Conservation (phyloP, 306 rosid species). For the Hippophae rhamnoides region DNA sequence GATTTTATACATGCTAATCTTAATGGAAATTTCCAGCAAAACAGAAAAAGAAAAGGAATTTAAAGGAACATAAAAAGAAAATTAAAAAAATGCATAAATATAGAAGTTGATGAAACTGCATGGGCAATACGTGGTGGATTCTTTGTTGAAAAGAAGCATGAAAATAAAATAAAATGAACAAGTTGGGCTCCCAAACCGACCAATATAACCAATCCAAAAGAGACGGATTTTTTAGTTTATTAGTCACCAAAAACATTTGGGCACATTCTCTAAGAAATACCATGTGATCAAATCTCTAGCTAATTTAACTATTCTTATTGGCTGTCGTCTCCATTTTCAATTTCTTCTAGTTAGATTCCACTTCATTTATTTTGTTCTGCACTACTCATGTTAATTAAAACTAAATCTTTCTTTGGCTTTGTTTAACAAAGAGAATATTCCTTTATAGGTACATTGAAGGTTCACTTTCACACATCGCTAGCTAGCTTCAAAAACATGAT, state of each 20-base stretch:
- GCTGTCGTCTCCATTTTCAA: constrained; percentile 34
- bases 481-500: too few relatives aligned
- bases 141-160: constrained; percentile 16
- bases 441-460: too few relatives aligned
- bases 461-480: too few relatives aligned
- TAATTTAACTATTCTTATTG: constrained; percentile 30
- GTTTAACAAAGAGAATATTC: too few relatives aligned
- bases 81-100: neutral
- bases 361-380: constrained; percentile 6
- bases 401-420: too few relatives aligned
- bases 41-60: neutral
- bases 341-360: constrained; percentile 18
- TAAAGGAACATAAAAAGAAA: neutral
- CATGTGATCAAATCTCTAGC: constrained; percentile 34
- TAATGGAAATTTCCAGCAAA: neutral
- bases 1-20: too few relatives aligned
- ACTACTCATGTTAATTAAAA: neutral
- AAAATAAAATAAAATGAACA: constrained; percentile 11
- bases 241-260: constrained; percentile 17
- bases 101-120: constrained; percentile 49
- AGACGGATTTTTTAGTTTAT: constrained; percentile 49
- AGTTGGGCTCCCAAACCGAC: constrained; percentile 58
- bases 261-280: constrained; percentile 44
- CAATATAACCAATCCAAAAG: constrained; percentile 67
- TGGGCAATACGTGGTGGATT: constrained; percentile 49